Evolutionary conservation across 805 yeast genomes (phyloP).

Genomic region (Wickerhamiella sorbophila): DNA sequence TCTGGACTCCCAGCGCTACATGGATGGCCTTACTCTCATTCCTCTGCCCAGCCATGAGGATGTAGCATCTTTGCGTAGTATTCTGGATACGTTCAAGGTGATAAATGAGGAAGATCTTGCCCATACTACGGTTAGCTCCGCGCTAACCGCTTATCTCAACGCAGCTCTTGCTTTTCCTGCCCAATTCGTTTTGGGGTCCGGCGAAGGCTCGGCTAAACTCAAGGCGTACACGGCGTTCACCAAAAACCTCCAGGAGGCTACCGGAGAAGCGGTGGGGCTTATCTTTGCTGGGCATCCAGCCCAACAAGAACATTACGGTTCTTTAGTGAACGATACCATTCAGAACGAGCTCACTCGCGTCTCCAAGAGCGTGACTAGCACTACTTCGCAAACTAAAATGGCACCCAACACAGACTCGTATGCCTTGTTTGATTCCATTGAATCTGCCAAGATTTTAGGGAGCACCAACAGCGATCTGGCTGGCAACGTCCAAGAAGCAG

Average conservation of each 20-base stretch:
- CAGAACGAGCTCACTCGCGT: conserved; percentile 7
- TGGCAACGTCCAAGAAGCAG: conserved; percentile 4
- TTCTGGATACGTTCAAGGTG: conserved; percentile 33
- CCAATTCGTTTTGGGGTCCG: not conserved
- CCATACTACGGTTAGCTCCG: conserved; percentile 14
- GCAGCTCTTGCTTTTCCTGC: conserved; percentile 12
- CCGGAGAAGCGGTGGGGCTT: conserved; percentile 3
- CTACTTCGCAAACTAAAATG: conserved; percentile 21
- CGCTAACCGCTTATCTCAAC: conserved; percentile 12
- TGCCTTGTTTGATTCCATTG: conserved; percentile 45
- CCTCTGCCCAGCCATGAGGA: conserved; percentile 14
- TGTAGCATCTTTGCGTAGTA: conserved; percentile 27
- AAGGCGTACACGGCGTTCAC: conserved; percentile 7
- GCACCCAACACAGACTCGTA: conserved; percentile 32
- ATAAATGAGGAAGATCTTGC: conserved; percentile 18
- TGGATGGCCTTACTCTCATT: conserved; percentile 13
- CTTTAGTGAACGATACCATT: not conserved
- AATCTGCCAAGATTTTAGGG: conserved; percentile 28
- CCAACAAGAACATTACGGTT: conserved; percentile 3
- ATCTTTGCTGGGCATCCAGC: conserved; percentile 7
- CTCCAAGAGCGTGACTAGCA: conserved; percentile 24
- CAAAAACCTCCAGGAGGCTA: conserved; percentile 10
- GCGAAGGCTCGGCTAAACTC: conserved; percentile 2
- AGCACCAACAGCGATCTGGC: conserved; percentile 14
- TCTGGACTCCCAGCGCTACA: not conserved